Evolutionary conservation across 2,329 filamentous ascomycete genomes (phyloP).

Genomic region (Fusarium pseudograminearum): DNA sequence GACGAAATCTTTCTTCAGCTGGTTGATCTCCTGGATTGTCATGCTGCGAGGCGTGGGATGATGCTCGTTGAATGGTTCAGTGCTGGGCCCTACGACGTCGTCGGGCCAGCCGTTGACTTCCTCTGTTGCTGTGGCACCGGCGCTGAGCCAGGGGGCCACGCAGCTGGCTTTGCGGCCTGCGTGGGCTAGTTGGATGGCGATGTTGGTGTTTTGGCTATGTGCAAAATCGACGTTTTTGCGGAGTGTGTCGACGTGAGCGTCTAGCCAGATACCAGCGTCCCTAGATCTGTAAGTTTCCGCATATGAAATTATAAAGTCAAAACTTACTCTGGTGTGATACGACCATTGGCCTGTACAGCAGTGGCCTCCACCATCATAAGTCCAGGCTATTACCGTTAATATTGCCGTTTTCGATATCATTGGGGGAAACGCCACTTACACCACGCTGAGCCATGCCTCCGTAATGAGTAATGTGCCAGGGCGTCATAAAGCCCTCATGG

Average conservation of each 20-base stretch:
- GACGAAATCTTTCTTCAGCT: slow-evolving; percentile 71
- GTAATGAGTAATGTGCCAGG: slow-evolving; percentile 80
- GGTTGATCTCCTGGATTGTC: slow-evolving; percentile 73
- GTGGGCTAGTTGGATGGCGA: slow-evolving; percentile 77
- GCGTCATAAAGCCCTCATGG: slow-evolving; percentile 69
- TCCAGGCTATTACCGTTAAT: slow-evolving; percentile 58
- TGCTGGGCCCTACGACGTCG: slow-evolving; percentile 61
- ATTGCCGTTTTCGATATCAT: neutral
- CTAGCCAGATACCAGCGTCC: slow-evolving; percentile 71
- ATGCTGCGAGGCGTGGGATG: slow-evolving; percentile 73
- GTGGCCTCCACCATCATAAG: slow-evolving; percentile 77
- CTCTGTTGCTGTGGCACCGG: slow-evolving; percentile 58
- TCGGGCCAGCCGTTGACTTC: slow-evolving; percentile 65
- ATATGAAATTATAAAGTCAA: rapidly evolving
- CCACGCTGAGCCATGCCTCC: slow-evolving; percentile 79
- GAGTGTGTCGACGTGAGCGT: slow-evolving; percentile 73
- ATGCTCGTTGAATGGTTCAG: slow-evolving; percentile 66
- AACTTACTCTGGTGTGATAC: slow-evolving; percentile 73
- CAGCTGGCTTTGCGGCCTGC: slow-evolving; percentile 70
- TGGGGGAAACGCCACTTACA: slow-evolving; percentile 49
- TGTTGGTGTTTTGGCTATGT: slow-evolving; percentile 73
- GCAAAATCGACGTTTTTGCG: slow-evolving; percentile 72
- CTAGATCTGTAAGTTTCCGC: slow-evolving; percentile 57
- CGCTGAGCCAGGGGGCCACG: slow-evolving; percentile 67
- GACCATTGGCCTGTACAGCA: slow-evolving; percentile 72